These are phyloP conservation scores for Ophiostoma triangulosporum DNA, from an alignment of 2,329 filamentous ascomycete genomes.

Conservation along the genomic window DNA sequence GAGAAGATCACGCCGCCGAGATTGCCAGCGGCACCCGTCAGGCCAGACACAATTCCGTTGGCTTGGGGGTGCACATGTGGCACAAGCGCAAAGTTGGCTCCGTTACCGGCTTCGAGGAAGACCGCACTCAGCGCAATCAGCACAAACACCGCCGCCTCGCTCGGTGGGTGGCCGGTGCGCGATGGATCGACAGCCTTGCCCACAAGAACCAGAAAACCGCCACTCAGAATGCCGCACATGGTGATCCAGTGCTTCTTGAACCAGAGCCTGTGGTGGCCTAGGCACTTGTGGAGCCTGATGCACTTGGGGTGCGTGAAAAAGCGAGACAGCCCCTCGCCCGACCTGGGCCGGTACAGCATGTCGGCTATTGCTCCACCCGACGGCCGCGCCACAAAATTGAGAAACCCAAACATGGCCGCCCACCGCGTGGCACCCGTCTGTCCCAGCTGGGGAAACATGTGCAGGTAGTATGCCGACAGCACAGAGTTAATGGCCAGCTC, in stretches of 20 bases:
- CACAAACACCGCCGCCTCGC: conserved; percentile 55
- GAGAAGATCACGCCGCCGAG: conserved; percentile 76
- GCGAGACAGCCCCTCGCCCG: not conserved
- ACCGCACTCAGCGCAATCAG: conserved; percentile 65
- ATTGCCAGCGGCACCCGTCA: conserved; percentile 70
- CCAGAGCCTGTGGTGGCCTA: conserved; percentile 23
- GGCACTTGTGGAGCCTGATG: not conserved
- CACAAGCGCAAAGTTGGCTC: conserved; percentile 73
- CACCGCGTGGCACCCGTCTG: conserved; percentile 45
- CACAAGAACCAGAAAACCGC: conserved; percentile 46
- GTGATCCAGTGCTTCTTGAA: conserved; percentile 45
- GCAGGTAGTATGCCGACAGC: conserved; percentile 44
- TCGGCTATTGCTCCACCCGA: conserved; percentile 47
- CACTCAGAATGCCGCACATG: conserved; percentile 46
- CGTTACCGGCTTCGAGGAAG: conserved; percentile 76
- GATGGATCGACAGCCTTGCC: conserved; percentile 33
- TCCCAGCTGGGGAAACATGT: conserved; percentile 43
- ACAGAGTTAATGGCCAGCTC: conserved; percentile 50
- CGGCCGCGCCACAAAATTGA: conserved; percentile 56
- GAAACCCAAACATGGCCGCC: conserved; percentile 62
- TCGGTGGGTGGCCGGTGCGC: conserved; percentile 34
- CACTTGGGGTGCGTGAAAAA: not conserved
- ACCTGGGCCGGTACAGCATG: conserved; percentile 22
- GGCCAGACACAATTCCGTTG: conserved; percentile 65
- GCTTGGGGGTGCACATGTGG: conserved; percentile 75